Conservation (phyloP, 2,329 filamentous ascomycete genomes). For the Penicillium sp. region DNA sequence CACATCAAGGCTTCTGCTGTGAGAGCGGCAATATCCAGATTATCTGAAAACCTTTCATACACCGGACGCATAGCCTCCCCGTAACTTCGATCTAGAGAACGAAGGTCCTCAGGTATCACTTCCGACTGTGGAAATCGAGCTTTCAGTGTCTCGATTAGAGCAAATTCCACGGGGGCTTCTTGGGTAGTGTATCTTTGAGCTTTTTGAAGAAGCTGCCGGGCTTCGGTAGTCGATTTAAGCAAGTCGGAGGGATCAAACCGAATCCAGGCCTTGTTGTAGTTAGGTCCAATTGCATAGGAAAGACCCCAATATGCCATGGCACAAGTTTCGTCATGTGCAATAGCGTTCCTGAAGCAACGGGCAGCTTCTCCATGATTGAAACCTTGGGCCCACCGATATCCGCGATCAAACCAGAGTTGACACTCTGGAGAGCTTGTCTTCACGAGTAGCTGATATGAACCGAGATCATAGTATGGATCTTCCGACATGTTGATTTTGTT, state of each 20-base stretch:
- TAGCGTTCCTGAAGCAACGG: neutral
- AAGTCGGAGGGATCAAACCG: neutral
- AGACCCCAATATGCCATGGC: neutral
- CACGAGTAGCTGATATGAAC: neutral
- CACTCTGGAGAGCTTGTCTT: neutral
- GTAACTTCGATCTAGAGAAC: neutral
- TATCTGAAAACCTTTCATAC: neutral
- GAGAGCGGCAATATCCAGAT: neutral
- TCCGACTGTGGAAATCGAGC: neutral
- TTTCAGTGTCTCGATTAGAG: neutral
- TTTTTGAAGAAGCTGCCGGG: neutral
- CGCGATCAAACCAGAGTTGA: slow-evolving; percentile 1
- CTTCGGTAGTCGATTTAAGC: neutral
- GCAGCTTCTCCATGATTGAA: slow-evolving; percentile 3
- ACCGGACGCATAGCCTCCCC: neutral
- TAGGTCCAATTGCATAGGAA: neutral
- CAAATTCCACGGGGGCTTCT: neutral
- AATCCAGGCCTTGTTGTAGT: neutral
- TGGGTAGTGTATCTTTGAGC: neutral
- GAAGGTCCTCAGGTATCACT: neutral
- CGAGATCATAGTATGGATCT: neutral
- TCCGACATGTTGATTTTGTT: neutral
- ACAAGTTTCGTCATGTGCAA: neutral
- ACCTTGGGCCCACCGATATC: neutral
- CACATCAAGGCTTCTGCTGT: neutral